These are phyloP conservation scores for Gracilaria gracilis DNA, from an alignment of 23 red algal genomes.

Conservation along the genomic window DNA sequence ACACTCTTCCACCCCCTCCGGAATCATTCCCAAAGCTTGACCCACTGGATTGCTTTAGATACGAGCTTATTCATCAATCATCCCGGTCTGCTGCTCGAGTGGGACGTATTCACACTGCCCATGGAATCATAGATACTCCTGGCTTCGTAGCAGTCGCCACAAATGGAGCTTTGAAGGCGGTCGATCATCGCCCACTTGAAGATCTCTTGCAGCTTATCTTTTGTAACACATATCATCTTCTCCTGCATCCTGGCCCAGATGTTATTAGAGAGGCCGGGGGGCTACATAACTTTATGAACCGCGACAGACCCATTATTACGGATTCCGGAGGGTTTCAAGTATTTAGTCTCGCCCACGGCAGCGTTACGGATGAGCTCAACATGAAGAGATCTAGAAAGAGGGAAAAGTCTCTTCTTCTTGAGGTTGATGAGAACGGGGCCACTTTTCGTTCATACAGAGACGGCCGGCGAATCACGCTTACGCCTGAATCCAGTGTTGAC, in stretches of 20 bases:
- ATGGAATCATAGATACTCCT: conserved; percentile 95
- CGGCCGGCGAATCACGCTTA: conserved; percentile 77
- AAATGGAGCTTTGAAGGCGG: conserved; percentile 94
- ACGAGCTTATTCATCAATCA: conserved; percentile 85
- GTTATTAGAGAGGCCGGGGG: conserved; percentile 91
- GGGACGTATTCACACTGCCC: conserved; percentile 89
- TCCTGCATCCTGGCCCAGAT: conserved; percentile 93
- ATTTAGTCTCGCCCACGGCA: conserved; percentile 92
- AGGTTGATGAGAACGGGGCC: conserved; percentile 87
- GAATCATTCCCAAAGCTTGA: conserved; percentile 63
- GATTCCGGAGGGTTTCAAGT: conserved; percentile 99
- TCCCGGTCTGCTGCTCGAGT: conserved; percentile 83
- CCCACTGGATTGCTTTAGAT: conserved; percentile 74
- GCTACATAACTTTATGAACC: conserved; percentile 88
- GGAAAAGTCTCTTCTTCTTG: conserved; percentile 54
- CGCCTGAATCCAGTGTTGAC: conserved; percentile 90
- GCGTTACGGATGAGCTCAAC: conserved; percentile 96
- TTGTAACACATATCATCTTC: conserved; percentile 95
- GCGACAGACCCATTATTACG: conserved; percentile 88
- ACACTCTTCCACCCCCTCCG: conserved; percentile 70
- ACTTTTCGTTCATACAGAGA: conserved; percentile 94
- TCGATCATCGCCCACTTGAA: conserved; percentile 83
- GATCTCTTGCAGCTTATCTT: conserved; percentile 89
- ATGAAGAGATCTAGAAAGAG: conserved; percentile 77
- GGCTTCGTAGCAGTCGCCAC: conserved; percentile 96